Base-by-base conservation (phyloP, 106 monocot genomes). In the Phalaenopsis equestris region DNA sequence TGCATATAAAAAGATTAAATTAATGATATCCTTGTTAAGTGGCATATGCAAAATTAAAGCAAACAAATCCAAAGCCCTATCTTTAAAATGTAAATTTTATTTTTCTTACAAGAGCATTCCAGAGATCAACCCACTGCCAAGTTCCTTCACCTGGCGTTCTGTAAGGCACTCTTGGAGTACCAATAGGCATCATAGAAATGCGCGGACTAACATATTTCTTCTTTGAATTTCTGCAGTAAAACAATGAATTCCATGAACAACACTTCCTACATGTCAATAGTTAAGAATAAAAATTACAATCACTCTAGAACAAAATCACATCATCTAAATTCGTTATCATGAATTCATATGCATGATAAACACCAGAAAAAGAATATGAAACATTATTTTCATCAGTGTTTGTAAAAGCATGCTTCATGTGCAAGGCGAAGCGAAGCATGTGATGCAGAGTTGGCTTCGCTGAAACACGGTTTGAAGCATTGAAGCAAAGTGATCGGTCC, bases 51-150 rank as follows among this genome's bases (percentile, higher is more conserved):
- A 70, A 12, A n/a, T 38, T 39, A 70, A 39, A 16, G 61, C 15
- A 70, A 41, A 30, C 30, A 30, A 30, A 30, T 0, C 30, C 15
- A 36, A 70, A 70, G 38, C 39, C 39, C 39, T 70, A 39, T 3
- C 36, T 52, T 12, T 52, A 52, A 52, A 52, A 52, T 52, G 14
- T 14, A 12, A 52, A 52, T 12, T 52, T 52, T 43, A 1, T 52
- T 10, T 52, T 19, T 82, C 94, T 88, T 90, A 94, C 96, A 82
- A 96, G 87, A 82, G 94, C 96, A 91, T 96, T 93, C 91, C 91
- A 96, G 14, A 96, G 80, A 81, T 94, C 96, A 72, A 96, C 87
- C 91, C 91, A 96, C 65, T 94, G 91, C 87, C 90, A 93, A 55
- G 89, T 90, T 85, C 94, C 92, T 87, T 93, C 91, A 82, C 91